These are phyloP conservation scores for Sanghuangporus sanghuang DNA, from an alignment of 1,284 basidiomycete species.

Conservation along the genomic window DNA sequence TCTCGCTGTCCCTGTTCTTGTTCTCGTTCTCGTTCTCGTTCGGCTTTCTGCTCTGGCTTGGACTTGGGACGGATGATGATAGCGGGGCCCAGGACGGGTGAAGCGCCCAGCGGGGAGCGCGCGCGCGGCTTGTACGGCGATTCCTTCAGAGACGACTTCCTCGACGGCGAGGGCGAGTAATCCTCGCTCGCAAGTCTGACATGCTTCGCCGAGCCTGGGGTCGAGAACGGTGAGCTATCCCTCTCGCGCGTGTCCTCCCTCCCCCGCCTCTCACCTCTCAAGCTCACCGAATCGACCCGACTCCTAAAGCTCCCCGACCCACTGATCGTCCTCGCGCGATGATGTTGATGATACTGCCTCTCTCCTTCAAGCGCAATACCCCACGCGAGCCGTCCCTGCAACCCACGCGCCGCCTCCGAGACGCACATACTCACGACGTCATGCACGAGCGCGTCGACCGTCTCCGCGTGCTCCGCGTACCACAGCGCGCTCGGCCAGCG, in stretches of 20 bases:
- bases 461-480: slow-evolving; percentile 3
- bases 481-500: slow-evolving; percentile 16
- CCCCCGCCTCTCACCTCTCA: slow-evolving; percentile 7
- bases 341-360: not conserved
- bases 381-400: not conserved
- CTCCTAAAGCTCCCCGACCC: not conserved
- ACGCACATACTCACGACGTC: slow-evolving; percentile 9
- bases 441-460: not conserved
- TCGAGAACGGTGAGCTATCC: not conserved
- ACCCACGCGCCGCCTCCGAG: not conserved
- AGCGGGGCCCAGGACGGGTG: slow-evolving; percentile 8
- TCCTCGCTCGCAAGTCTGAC: slow-evolving; percentile 1
- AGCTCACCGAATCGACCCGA: not conserved
- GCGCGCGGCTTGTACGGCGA: slow-evolving; percentile 12
- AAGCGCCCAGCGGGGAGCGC: slow-evolving; percentile 11
- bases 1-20: too few species aligned
- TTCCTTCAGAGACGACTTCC: not conserved
- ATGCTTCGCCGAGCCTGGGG: not conserved
- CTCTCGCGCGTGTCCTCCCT: slow-evolving; percentile 5
- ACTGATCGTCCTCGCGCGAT: not conserved
- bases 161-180: slow-evolving; percentile 1
- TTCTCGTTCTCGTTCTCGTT: not conserved
- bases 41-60: not conserved
- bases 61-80: slow-evolving; percentile 5
- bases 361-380: not conserved